Evolutionary conservation across 768 basidiomycete genomes (phyloP), one percentile per base, ranked within the genome.

Genomic region (Boletus vermiculosoides): DNA sequence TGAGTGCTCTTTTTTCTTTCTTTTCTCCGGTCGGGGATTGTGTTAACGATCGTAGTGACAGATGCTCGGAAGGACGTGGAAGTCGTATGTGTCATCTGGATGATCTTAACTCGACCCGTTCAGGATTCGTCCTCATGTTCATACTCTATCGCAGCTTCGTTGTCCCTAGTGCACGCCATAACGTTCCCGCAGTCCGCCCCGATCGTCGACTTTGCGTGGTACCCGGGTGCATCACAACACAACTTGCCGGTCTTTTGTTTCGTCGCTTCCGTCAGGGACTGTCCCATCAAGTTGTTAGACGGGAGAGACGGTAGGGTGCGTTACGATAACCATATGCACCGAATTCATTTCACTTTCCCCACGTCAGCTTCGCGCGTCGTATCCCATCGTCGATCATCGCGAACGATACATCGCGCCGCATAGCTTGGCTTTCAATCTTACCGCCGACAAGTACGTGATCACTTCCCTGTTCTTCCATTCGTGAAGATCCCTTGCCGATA

Each of bases 351-450:
- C 16, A 12, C 5, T 37, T 25, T 11, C 6, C 39, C 28, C 16
- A 25, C 31, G 4, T n/a, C 36, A 97, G 95, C 81, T 92, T 20
- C 84, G 95, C 18, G 96, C 94, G 0, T 94, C 92, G 1, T 98
- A 98, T 70, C 79, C 79, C 40, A 96, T 98, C 39, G 82, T 98
- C 11, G 94, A 98, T 70, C 95, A 98, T 64, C 78, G 89, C n/a
- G 96, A 98, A 73, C 82, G 94, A 33, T 85, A 92, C 52, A 78
- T 97, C 40, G 94, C 92, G 0, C 94, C 96, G 0, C 88, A 93
- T 53, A 84, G 84, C 62, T 76, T 98, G 56, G 79, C 87, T 0
- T 98, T 97, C 72, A 90, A 91, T 62, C 70, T 78, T 1, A 73
- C 81, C 5, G 85, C 83, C 0, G 77, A 85, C 36, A 87, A 80